Percentiles rank a stretch among this genome's conserved stretches.
Conservation (phyloP, 257 asterid genomes). For the Forsythia viridissima region DNA sequence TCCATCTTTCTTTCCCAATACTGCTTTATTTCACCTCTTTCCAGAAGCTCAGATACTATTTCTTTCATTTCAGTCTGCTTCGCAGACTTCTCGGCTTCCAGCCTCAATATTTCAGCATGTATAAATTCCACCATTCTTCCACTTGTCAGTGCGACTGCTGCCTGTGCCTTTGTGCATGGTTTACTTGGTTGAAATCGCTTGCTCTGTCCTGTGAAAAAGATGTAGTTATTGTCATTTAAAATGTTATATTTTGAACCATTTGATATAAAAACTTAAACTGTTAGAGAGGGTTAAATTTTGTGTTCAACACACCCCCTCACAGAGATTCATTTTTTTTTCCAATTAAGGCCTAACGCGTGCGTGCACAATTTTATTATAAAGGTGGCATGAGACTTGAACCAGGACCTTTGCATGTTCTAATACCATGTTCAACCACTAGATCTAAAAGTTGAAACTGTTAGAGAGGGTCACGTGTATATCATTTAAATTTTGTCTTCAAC, state of each 20-base stretch:
- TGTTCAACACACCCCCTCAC: too few species aligned
- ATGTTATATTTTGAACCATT: not conserved
- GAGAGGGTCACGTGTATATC: too few species aligned
- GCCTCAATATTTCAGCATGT: constrained; percentile 53
- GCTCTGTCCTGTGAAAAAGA: constrained; percentile 68
- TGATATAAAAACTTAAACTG: too few species aligned
- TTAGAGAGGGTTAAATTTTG: too few species aligned
- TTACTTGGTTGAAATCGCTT: constrained; percentile 80
- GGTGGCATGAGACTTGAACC: too few species aligned
- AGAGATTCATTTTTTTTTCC: too few species aligned
- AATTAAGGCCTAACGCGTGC: too few species aligned
- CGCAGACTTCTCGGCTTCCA: constrained; percentile 55
- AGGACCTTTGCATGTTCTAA: too few species aligned
- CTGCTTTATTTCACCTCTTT: constrained; percentile 65
- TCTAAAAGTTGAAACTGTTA: too few species aligned
- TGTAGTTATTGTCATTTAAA: not conserved
- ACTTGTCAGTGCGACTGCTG: constrained; percentile 75
- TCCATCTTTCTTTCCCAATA: constrained; percentile 67
- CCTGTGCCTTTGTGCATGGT: constrained; percentile 95
- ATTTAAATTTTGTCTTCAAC: too few species aligned
- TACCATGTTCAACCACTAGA: too few species aligned
- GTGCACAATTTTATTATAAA: too few species aligned
- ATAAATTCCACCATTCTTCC: constrained; percentile 63
- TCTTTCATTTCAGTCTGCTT: constrained; percentile 58
- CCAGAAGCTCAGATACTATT: constrained; percentile 59